Conservation (phyloP, 805 yeast species). For the Zygoascus tannicola region DNA sequence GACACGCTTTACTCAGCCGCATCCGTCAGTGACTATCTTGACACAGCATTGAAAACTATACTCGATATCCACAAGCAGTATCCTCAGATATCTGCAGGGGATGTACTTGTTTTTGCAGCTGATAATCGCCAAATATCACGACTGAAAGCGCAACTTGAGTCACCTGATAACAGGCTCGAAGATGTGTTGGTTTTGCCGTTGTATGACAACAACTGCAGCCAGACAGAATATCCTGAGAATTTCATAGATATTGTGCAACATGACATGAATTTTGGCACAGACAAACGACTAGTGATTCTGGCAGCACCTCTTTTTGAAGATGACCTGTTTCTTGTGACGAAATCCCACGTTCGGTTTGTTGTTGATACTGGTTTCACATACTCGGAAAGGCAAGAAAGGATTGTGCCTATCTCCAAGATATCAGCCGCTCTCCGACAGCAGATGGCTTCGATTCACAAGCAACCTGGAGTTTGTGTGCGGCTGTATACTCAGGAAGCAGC, state of each 20-base stretch:
- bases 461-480: conserved; percentile 61
- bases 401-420: conserved; percentile 40
- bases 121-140: conserved; percentile 74
- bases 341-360: conserved; percentile 38
- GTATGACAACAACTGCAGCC: too few species aligned
- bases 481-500: conserved; percentile 50
- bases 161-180: not conserved
- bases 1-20: conserved; percentile 46
- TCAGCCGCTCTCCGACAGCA: conserved; percentile 41
- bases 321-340: not conserved
- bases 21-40: conserved; percentile 65
- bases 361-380: conserved; percentile 69
- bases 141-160: not conserved
- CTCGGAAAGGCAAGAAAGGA: conserved; percentile 22
- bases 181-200: not conserved
- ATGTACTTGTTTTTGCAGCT: conserved; percentile 77
- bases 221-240: not conserved
- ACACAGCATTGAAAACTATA: conserved; percentile 62
- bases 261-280: not conserved
- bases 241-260: not conserved
- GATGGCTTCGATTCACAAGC: conserved; percentile 30
- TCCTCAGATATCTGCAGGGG: conserved; percentile 23
- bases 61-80: conserved; percentile 29
- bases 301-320: not conserved
- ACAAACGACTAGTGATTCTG: conserved; percentile 1